Conservation (phyloP, 441 rosid species). For the Pelargonium citronellum region DNA sequence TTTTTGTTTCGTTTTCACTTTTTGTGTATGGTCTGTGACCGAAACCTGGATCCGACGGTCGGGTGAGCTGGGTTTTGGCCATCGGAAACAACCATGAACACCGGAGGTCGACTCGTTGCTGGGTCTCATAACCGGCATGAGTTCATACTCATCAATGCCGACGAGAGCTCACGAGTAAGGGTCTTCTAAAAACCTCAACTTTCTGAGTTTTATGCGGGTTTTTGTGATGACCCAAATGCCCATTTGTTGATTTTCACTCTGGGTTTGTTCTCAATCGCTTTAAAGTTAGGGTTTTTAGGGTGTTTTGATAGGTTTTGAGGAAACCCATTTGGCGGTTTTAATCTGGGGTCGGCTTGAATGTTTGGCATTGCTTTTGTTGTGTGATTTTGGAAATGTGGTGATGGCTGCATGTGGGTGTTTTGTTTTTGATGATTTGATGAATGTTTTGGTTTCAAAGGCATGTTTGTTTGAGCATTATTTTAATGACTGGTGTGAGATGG, state of each 20-base stretch:
- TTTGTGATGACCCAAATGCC: too few species aligned
- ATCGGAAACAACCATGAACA: constrained; percentile 37
- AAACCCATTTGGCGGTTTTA: not conserved
- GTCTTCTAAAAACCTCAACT: too few species aligned
- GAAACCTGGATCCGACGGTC: too few species aligned
- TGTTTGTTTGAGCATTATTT: constrained; percentile 1
- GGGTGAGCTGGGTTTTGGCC: too few species aligned
- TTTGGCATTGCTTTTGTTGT: not conserved
- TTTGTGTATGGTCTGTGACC: too few species aligned
- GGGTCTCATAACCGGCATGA: constrained; percentile 96
- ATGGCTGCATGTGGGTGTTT: constrained; percentile 3
- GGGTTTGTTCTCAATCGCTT: too few species aligned
- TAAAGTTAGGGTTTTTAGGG: too few species aligned
- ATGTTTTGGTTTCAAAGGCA: not conserved
- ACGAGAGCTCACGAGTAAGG: too few species aligned
- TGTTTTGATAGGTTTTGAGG: not conserved
- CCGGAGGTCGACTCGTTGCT: constrained; percentile 81
- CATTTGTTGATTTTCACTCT: too few species aligned
- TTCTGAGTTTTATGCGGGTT: too few species aligned
- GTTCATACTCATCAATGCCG: constrained; percentile 67
- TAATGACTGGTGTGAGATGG: constrained; percentile 3
- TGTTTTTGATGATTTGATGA: not conserved
- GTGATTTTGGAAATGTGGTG: not conserved
- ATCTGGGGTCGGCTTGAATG: not conserved
- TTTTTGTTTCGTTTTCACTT: too few species aligned